Evolutionary conservation across 2,329 filamentous ascomycete species (phyloP).

Genomic region (Nemania serpens): DNA sequence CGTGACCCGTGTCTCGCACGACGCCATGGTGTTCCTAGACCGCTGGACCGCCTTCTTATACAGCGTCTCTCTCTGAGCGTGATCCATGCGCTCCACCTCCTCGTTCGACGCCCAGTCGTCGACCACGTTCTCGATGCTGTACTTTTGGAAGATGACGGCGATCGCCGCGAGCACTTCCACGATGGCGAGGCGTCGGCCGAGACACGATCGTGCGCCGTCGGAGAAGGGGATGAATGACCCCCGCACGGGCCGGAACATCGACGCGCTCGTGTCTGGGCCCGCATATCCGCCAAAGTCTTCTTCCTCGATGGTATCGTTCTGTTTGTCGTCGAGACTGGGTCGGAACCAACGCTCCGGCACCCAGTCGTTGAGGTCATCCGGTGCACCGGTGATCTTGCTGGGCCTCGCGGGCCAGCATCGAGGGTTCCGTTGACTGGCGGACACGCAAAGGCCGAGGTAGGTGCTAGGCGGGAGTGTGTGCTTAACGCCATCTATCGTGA

Average conservation of each 20-base stretch:
- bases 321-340: conserved; percentile 29
- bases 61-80: conserved; percentile 50
- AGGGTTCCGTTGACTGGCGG: conserved; percentile 68
- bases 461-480: conserved; percentile 53
- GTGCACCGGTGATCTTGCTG: conserved; percentile 38
- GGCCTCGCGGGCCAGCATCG: conserved; percentile 69
- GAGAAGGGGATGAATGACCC: conserved; percentile 63
- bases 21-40: conserved; percentile 56
- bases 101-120: conserved; percentile 59
- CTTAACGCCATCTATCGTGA: conserved; percentile 60
- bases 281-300: conserved; percentile 62
- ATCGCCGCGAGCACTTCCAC: conserved; percentile 61
- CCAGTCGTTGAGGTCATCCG: conserved; percentile 58
- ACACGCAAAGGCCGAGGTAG: conserved; percentile 59
- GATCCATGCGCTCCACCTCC: conserved; percentile 56
- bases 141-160: conserved; percentile 60
- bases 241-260: conserved; percentile 62
- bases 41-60: conserved; percentile 65
- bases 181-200: conserved; percentile 62
- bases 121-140: conserved; percentile 72
- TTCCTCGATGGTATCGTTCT: conserved; percentile 31
- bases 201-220: conserved; percentile 59
- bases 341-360: conserved; percentile 64
- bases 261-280: conserved; percentile 62
- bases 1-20: conserved; percentile 67